Base-by-base conservation (phyloP, 2,329 filamentous ascomycete genomes). In the Ceratocystis colombiana region DNA sequence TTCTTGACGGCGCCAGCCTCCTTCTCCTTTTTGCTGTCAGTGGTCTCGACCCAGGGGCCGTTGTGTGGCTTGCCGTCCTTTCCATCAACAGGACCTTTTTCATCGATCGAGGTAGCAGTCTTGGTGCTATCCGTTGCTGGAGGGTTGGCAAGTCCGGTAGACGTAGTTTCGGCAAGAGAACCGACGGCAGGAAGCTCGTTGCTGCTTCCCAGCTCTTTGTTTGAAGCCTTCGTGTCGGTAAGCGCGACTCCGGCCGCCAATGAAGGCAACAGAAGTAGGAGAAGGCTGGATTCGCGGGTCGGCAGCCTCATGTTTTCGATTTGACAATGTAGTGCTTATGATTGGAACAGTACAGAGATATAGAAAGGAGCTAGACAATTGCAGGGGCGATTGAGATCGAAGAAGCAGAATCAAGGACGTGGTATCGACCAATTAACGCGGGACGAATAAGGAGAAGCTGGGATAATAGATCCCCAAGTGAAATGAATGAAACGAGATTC, bases 61-160 rank as follows among this genome's bases (percentile, higher is more conserved):
- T 87, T 84, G 73, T 96, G 93, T 61, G 94, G 94, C 77, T 92
- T 94, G 61, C 94, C 94, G 77, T 97, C 94, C 71, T 88, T 88
- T 59, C 92, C 92, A 74, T 97, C 94, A 22, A 96, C 87, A 0
- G 93, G 93, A 66, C 89, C 90, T 78, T 94, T 87, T 74, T 91
- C 91, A 67, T 78, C 80, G 41, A 62, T 57, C 20, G 59, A 57
- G 8, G 67, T 65, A 20, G 66, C 55, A 10, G 53, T 37, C 61
- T 68, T 68, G 20, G 64, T 20, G 41, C 59, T 28, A 28, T 30
- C 48, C 10, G 66, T 65, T 28, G 61, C 53, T 10, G 45, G 5
- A 2, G 67, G 61, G 22, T 61, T 48, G 5, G 59, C 8, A 25
- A 37, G 30, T n/a, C 45, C 50, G 8, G 64, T 64, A 15, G 66